Base-by-base conservation (phyloP, 176 grass and related monocot genomes). In the Canna indica region DNA sequence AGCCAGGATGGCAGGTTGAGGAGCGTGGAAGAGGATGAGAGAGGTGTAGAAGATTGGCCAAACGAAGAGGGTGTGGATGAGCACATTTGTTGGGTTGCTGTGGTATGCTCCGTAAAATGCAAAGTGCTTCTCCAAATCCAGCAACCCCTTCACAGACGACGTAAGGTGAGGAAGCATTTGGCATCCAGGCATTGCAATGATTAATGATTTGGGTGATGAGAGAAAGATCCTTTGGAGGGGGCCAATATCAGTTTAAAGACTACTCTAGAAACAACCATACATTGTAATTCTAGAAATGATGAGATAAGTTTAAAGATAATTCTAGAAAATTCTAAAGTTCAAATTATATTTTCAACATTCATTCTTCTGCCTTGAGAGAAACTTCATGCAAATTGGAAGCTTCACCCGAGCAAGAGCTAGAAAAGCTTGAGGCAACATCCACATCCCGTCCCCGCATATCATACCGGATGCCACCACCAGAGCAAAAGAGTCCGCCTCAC, bases 61-160 rank as follows among this genome's bases (percentile, higher is more conserved):
- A 5, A 59, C 52, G 59, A 93, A 88, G 68, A 99, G 74, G 46
- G 47, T 65, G 81, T 97, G 94, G 68, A 69, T 79, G 26, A 85
- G 30, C 10, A 82, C 88, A 84, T 97, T 97, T 38, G 85, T 80
- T 7, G 84, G 81, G 71, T 93, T 83, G 26, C 77, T 77, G 82
- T 99, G 94, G 79, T 93, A 80, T 48, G 86, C 88, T 20, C 64
- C 76, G 71, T 81, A 91, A 79, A 96, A 83, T 68, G 85, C 88
- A 85, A 96, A 88, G 73, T 96, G 91, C 70, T 83, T 90, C 84
- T 91, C 91, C 70, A 96, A 81, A 76, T 96, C 88, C 58, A 96
- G 70, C 42, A 96, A 28, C 44, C 83, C 76, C 6, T 78, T 85
- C 80, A 44, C 72, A 66, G 72, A 72, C 3, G 69, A 38, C 24